Conservation (phyloP, 306 rosid species). For the Argentina anserina region DNA sequence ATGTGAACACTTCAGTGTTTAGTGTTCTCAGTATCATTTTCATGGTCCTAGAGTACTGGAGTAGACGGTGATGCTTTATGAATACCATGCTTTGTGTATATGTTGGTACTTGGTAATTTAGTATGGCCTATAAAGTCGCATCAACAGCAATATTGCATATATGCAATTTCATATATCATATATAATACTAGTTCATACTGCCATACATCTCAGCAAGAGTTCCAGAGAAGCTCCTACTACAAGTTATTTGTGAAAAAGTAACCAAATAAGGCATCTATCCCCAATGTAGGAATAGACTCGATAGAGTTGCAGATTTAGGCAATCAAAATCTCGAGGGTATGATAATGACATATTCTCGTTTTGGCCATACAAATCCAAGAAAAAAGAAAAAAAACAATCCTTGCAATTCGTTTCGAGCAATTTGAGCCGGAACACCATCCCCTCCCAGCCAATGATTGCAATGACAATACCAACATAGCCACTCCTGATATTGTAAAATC, state of each 20-base stretch:
- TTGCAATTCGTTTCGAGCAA: constrained; percentile 10
- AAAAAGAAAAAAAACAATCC: not conserved
- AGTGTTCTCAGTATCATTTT: not conserved
- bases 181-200: not conserved
- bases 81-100: no score
- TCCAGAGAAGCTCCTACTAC: not conserved
- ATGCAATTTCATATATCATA: not conserved
- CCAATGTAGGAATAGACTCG: not conserved
- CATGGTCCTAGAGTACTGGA: not conserved
- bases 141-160: not conserved
- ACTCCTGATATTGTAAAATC: not conserved
- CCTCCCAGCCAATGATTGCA: constrained; percentile 5
- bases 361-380: not conserved
- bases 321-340: not conserved
- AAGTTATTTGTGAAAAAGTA: constrained; percentile 8
- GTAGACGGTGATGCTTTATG: not conserved
- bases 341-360: not conserved
- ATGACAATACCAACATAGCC: not conserved
- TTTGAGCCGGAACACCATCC: not conserved
- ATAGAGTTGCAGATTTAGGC: constrained; percentile 19
- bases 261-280: constrained; percentile 25
- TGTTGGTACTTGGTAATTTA: no score
- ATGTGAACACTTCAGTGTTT: not conserved
- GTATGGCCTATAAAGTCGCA: not conserved
- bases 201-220: not conserved